Evolutionary conservation across 1,284 basidiomycete species (phyloP), one percentile per base, ranked within the genome.

Genomic region (Apiotrichum veenhuisii): DNA sequence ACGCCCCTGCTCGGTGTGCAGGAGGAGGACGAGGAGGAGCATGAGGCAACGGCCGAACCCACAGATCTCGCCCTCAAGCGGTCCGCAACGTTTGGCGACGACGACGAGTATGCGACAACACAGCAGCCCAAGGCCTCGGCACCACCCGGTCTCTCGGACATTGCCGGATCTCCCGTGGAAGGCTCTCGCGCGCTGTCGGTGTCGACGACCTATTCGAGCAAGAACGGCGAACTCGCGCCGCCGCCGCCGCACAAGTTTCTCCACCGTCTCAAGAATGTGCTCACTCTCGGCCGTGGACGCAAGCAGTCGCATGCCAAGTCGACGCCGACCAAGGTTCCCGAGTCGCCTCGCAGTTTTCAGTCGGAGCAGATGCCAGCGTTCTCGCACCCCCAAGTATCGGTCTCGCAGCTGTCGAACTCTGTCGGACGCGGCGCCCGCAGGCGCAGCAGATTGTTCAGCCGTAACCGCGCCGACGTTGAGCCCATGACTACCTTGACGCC

Each of bases 1-100:
- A 58, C 57, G 1, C 54, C 60, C 2, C 38, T 62, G 23, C 47
- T 58, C 15, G 54, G 55, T 11, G 60, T 62, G 9, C 45, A 58
- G 41, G 60, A 62, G 40, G 60, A 62, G 45, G 60, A 62, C 25
- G 60, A 62, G 45, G 57, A 58, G 27, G 60, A 62, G n/a, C 34
- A 34, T 0, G 47, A 54, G 18, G 22, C 36, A 15, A 22, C 27
- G 0, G 50, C 52, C 14, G 60, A 58, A 25, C 47, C 42, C 1
- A 36, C 53, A 0, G 46, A 47, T 11, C 54, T 54, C 2, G 51
- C 57, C 7, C 57, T 62, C 17, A 54, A 62, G 57, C 57, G 60
- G 12, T 54, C 50, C 5, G 60, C 60, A 2, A 62, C 60, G 14
- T 62, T 62, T 42, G 60, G 60, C 17, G 60, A 62, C 26, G 60